Conservation (phyloP, 1,284 basidiomycete genomes). For the Cutaneotrichosporon arboriforme region DNA sequence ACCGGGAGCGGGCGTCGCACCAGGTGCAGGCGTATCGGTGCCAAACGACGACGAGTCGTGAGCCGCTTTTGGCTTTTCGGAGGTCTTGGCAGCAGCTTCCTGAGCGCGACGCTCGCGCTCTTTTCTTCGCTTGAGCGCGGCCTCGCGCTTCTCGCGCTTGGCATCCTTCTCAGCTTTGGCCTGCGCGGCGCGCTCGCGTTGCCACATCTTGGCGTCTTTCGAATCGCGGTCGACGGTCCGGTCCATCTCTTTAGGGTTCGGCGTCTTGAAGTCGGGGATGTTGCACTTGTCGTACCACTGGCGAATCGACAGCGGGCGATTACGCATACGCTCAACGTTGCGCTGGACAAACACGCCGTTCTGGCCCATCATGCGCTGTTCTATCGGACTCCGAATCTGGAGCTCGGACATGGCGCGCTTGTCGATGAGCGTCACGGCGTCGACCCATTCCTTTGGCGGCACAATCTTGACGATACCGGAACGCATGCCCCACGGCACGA, state of each 20-base stretch:
- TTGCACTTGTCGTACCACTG: slow-evolving; percentile 80
- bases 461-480: slow-evolving; percentile 92
- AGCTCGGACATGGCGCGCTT: slow-evolving; percentile 61
- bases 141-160: slow-evolving; percentile 40
- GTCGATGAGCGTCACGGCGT: slow-evolving; percentile 63
- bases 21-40: background rate
- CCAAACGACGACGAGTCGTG: slow-evolving; percentile 6
- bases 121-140: slow-evolving; percentile 27
- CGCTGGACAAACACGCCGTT: slow-evolving; percentile 82
- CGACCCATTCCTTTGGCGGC: slow-evolving; percentile 83
- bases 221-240: slow-evolving; percentile 31
- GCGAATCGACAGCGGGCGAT: slow-evolving; percentile 62
- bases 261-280: slow-evolving; percentile 29
- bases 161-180: slow-evolving; percentile 15
- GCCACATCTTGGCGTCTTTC: slow-evolving; percentile 33
- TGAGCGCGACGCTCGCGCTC: slow-evolving; percentile 8
- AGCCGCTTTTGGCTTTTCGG: too few relatives aligned
- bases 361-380: slow-evolving; percentile 81
- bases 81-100: slow-evolving; percentile 4
- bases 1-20: too few relatives aligned
- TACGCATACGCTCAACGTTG: slow-evolving; percentile 80
- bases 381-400: slow-evolving; percentile 75
- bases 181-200: slow-evolving; percentile 12
- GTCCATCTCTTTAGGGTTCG: slow-evolving; percentile 36
- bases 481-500: slow-evolving; percentile 78